Conservation (phyloP, 768 basidiomycete genomes). For the Boletus edulis region DNA sequence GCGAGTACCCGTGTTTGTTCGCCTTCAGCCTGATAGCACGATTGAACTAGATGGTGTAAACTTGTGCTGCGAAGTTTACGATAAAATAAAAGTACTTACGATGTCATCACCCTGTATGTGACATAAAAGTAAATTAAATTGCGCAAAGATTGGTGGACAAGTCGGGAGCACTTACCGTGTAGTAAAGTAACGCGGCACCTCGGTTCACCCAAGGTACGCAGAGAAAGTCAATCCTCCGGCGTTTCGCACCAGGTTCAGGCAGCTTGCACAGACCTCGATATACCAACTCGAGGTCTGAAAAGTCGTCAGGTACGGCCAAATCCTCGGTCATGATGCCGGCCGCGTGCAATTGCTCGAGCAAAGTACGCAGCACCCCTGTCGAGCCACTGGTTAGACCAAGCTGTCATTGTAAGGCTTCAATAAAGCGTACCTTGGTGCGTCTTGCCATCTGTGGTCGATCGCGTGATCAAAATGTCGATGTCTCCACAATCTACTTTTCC, state of each 20-base stretch:
- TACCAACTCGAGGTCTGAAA: constrained; percentile 63
- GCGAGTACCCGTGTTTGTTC: constrained; percentile 70
- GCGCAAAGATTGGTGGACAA: neutral
- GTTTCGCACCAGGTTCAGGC: constrained; percentile 44
- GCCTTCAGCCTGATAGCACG: constrained; percentile 86
- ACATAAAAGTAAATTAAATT: neutral
- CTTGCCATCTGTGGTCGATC: constrained; percentile 65
- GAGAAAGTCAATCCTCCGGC: constrained; percentile 81
- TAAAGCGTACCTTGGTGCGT: constrained; percentile 62
- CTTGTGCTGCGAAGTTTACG: neutral
- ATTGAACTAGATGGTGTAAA: constrained; percentile 63
- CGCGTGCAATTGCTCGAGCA: constrained; percentile 56
- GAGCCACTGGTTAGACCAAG: neutral
- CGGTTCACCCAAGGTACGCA: constrained; percentile 74
- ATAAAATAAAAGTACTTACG: constrained; percentile 40
- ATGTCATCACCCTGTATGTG: constrained; percentile 80
- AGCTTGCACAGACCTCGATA: constrained; percentile 81
- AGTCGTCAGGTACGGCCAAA: constrained; percentile 67
- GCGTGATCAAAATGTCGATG: constrained; percentile 87
- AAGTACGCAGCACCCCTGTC: constrained; percentile 56
- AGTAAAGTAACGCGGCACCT: constrained; percentile 90
- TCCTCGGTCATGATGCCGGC: constrained; percentile 76
- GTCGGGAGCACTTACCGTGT: constrained; percentile 53
- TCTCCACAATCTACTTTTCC: constrained; percentile 85
- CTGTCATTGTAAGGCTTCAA: neutral